Base-by-base conservation (phyloP, 345 rosid species). In the Rhizophora mangle region DNA sequence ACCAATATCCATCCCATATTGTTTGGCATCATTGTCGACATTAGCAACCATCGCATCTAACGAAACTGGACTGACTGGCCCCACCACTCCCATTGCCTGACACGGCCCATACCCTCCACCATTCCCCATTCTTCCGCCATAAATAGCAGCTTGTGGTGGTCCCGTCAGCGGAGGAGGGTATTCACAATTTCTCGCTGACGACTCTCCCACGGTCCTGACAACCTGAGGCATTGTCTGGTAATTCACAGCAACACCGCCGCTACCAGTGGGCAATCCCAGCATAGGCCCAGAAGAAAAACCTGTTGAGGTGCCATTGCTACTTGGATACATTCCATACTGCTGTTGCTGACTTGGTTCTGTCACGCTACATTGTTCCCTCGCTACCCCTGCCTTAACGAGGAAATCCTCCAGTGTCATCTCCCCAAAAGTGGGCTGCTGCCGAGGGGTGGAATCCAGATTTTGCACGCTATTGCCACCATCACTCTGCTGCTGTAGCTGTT, bases 381-480 rank as follows among this genome's bases (percentile, higher is more conserved):
- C 95, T 11, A 89, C 87, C 74, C 97, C 96, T 39, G 97, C 97
- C 70, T 89, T 93, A 5, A 93, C 47, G 73, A 93, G 82, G 76
- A 93, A 93, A 80, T 91, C 97, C 69, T 93, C 97, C 74, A 93
- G 78, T 0, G 96, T 93, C 96, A 93, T 89, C 80, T 88, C 93
- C 19, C 98, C 97, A 26, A 87, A 87, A 43, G 93, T 88, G 0
- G 91, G 87, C 77, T 88, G 88, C 77, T 88, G 90, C 37, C 87
- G 68, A 15, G 85, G 65, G 8, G 85, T 75, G 3, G 66, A 26
- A 36, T 77, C 86, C 7, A 86, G 56, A 30, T 76, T 85, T 3
- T 68, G 77, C 60, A 63, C 59, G 29, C 27, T 69, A 3, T 51
- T 69, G 2, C 70, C 67, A 19, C 68, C 64, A 52, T 68, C 73